Evolutionary conservation across 2,329 filamentous ascomycete species (phyloP).

Genomic region (Aspergillus chevalieri): DNA sequence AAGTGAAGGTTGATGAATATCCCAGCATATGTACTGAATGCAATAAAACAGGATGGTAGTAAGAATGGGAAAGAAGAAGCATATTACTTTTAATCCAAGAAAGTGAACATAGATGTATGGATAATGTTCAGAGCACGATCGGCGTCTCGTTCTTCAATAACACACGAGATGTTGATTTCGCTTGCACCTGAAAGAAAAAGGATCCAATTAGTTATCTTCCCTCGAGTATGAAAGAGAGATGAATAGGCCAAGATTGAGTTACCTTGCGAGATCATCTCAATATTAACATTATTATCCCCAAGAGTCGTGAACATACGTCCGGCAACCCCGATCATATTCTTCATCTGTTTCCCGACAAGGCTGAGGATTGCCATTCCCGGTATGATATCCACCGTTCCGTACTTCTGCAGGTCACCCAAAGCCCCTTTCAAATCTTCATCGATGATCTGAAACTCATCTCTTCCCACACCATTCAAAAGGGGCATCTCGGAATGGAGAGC

Average conservation of each 20-base stretch:
- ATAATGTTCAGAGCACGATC: slow-evolving; percentile 92
- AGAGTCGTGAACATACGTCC: slow-evolving; percentile 93
- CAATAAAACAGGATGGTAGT: background rate
- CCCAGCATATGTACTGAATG: background rate
- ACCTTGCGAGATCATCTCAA: slow-evolving; percentile 99
- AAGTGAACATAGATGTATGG: slow-evolving; percentile 94
- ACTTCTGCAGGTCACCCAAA: slow-evolving; percentile 66
- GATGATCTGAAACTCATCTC: slow-evolving; percentile 48
- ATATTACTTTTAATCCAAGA: slow-evolving; percentile 59
- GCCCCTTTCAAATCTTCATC: slow-evolving; percentile 60
- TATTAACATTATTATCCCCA: slow-evolving; percentile 89
- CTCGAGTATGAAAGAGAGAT: slow-evolving; percentile 4
- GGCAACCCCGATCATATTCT: slow-evolving; percentile 92
- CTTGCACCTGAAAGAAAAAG: slow-evolving; percentile 63
- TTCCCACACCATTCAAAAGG: slow-evolving; percentile 44
- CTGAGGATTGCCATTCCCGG: slow-evolving; percentile 93
- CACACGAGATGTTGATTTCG: slow-evolving; percentile 98
- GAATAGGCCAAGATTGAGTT: slow-evolving; percentile 24
- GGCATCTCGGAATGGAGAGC: slow-evolving; percentile 76
- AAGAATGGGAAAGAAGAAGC: background rate
- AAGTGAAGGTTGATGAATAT: background rate
- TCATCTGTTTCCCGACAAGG: slow-evolving; percentile 90
- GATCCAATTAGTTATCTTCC: slow-evolving; percentile 8
- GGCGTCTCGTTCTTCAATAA: slow-evolving; percentile 86
- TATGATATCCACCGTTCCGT: slow-evolving; percentile 85